phyloP scores from a whole-genome alignment of 352 stramenopile species.

The Globisporangium spinosum region DNA sequence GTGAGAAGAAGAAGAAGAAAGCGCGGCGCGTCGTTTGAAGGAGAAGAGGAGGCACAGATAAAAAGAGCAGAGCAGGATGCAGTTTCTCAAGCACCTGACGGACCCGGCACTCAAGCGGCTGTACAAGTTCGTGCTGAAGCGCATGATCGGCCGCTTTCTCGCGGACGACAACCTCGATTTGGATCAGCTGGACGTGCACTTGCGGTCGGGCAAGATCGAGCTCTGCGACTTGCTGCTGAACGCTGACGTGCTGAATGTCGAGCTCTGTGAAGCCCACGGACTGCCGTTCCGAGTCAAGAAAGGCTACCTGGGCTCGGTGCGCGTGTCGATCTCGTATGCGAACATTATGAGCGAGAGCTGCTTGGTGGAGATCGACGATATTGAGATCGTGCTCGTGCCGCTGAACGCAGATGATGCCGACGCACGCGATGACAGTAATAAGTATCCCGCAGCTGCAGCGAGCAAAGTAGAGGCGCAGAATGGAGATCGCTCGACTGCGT shows the following conservation, averaged over 20 bases:
- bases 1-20: background rate
- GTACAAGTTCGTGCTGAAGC: constrained; percentile 91
- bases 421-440: constrained; percentile 8
- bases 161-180: constrained; percentile 79
- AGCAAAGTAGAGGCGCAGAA: constrained; percentile 4
- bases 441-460: background rate
- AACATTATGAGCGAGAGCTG: constrained; percentile 89
- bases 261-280: constrained; percentile 61
- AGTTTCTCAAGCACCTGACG: constrained; percentile 88
- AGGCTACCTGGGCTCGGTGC: constrained; percentile 81
- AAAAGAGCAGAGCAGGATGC: constrained; percentile 33
- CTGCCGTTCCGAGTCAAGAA: constrained; percentile 85
- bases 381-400: constrained; percentile 85
- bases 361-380: constrained; percentile 84
- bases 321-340: constrained; percentile 80
- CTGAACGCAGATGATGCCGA: constrained; percentile 17
- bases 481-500: constrained; percentile 2
- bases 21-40: background rate
- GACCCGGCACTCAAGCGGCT: constrained; percentile 87
- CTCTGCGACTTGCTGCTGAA: constrained; percentile 81
- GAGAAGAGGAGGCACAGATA: background rate
- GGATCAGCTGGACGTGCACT: constrained; percentile 83
- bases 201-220: constrained; percentile 71
- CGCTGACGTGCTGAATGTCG: constrained; percentile 72
- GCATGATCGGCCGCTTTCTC: constrained; percentile 85